Evolutionary conservation across 2,329 filamentous ascomycete genomes (phyloP).

Genomic region (Lasiodiplodia citricola): DNA sequence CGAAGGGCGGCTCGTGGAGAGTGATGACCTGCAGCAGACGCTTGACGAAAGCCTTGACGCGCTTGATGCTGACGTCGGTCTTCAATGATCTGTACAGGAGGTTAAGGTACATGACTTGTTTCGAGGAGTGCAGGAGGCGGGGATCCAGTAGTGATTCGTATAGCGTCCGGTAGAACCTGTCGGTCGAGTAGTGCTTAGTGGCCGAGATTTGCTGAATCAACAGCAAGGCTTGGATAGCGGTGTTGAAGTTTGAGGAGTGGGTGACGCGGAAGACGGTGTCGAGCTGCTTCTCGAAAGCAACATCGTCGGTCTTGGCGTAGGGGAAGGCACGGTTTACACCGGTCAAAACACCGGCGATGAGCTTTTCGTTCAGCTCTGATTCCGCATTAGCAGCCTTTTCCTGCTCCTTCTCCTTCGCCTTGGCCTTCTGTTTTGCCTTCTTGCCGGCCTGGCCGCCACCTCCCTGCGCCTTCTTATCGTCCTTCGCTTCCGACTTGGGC

Average conservation of each 20-base stretch:
- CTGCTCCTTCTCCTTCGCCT: constrained; percentile 50
- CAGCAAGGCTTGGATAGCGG: constrained; percentile 92
- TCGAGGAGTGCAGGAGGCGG: constrained; percentile 85
- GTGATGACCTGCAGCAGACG: constrained; percentile 85
- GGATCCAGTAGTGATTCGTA: constrained; percentile 96
- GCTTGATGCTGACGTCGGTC: constrained; percentile 84
- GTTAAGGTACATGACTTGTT: constrained; percentile 94
- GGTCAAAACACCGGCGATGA: constrained; percentile 88
- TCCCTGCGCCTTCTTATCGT: constrained; percentile 57
- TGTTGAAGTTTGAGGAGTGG: constrained; percentile 98
- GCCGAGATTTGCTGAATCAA: constrained; percentile 90
- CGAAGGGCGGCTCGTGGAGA: constrained; percentile 89
- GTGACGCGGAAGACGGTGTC: constrained; percentile 95
- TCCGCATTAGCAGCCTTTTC: constrained; percentile 49
- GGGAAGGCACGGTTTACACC: constrained; percentile 96
- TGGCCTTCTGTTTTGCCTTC: constrained; percentile 55
- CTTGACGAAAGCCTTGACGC: constrained; percentile 96
- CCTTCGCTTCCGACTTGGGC: constrained; percentile 45
- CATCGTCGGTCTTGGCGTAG: constrained; percentile 81
- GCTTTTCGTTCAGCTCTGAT: constrained; percentile 81
- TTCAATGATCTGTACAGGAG: constrained; percentile 87
- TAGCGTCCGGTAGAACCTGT: constrained; percentile 92
- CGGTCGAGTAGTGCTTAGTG: constrained; percentile 78
- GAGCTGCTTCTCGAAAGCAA: constrained; percentile 82
- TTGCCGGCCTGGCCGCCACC: constrained; percentile 60